A percentile compares a stretch with the other conserved stretches of the same genome.
These are phyloP conservation scores for Dittrichia graveolens DNA, from an alignment of 129 eudicot genomes.

Conservation along the genomic window DNA sequence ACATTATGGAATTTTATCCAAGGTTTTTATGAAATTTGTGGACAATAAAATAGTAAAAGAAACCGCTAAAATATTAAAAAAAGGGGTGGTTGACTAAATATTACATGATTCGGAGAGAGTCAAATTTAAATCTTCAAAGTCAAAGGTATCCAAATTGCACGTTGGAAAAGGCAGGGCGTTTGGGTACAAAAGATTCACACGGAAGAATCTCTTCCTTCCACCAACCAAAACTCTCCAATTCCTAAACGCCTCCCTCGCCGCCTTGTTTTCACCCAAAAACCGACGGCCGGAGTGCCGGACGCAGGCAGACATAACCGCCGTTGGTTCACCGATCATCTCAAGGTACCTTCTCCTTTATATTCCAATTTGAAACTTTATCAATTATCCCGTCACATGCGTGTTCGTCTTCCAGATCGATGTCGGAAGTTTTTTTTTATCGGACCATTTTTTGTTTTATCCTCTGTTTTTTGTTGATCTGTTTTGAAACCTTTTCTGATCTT, in stretches of 20 bases:
- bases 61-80: no score
- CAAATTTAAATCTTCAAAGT: background rate
- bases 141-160: slow-evolving; percentile 15
- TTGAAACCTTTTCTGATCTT: no score
- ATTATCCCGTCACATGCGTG: no score
- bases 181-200: slow-evolving; percentile 16
- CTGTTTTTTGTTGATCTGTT: background rate
- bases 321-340: slow-evolving; percentile 13
- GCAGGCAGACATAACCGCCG: slow-evolving; percentile 17
- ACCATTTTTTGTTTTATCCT: background rate
- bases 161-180: slow-evolving; percentile 2
- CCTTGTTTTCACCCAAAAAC: background rate
- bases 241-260: slow-evolving; percentile 4
- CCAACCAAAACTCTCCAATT: slow-evolving; percentile 8
- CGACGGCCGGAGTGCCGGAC: slow-evolving; percentile 4
- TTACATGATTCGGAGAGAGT: background rate
- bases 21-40: no score
- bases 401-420: no score
- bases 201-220: slow-evolving; percentile 14
- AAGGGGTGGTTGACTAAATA: no score
- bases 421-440: no score
- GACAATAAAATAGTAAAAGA: no score
- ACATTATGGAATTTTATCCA: no score
- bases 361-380: background rate
- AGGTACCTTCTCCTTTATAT: slow-evolving; percentile 4